Evolutionary conservation across 495 filamentous ascomycete species (phyloP).

Genomic region (Bacidia gigantensis): DNA sequence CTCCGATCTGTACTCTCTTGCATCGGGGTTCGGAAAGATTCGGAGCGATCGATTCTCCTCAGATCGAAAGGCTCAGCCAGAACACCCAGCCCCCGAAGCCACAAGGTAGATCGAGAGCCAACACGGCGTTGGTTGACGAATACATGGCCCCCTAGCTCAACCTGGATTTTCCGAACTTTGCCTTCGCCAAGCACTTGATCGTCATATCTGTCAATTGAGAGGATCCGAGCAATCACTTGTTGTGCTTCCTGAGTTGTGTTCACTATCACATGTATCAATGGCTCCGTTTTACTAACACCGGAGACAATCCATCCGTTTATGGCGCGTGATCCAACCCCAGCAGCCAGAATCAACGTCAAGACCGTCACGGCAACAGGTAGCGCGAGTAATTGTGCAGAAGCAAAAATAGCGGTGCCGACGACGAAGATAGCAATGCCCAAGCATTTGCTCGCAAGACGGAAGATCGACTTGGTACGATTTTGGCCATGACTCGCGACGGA

Average conservation of each 20-base stretch:
- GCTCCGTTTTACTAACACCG: conserved; percentile 3
- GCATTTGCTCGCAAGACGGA: conserved; percentile 7
- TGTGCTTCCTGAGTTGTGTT: neutral
- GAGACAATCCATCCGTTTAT: conserved; percentile 6
- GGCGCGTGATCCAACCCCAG: conserved; percentile 7
- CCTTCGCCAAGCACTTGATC: neutral
- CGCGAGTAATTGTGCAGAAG: conserved; percentile 4
- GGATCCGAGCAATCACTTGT: conserved; percentile 1
- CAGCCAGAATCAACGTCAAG: conserved; percentile 5
- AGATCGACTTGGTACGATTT: neutral
- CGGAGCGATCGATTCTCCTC: neutral
- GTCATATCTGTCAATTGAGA: conserved; percentile 2
- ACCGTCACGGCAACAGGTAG: conserved; percentile 6
- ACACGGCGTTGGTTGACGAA: neutral
- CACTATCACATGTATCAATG: conserved; percentile 10
- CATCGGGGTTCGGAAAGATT: too few species aligned
- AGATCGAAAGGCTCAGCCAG: neutral
- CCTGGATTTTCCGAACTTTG: neutral
- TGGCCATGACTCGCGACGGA: conserved; percentile 2
- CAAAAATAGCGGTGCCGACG: conserved; percentile 10
- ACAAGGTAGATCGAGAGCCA: neutral
- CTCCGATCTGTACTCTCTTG: too few species aligned
- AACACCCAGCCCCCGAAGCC: neutral
- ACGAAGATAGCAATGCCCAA: conserved; percentile 8
- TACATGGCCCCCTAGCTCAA: neutral